Base-by-base conservation (phyloP, 164 flowering plant genomes). In the Magnolia sinica region DNA sequence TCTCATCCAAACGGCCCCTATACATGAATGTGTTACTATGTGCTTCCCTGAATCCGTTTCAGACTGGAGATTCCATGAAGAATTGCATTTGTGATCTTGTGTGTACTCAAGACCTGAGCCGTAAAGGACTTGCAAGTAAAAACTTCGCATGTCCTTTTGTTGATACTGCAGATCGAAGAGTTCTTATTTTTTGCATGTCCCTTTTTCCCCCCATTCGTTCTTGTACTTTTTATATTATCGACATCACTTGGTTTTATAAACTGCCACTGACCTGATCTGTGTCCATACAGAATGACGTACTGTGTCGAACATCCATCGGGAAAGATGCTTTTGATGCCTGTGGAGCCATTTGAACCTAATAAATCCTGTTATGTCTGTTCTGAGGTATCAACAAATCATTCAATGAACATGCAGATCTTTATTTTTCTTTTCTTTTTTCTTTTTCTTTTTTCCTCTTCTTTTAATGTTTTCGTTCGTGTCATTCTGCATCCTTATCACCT, bases 351-450 rank as follows among this genome's bases (percentile, higher is more conserved):
- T 88, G 98, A 94, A 82, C 97, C 97, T 18, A 93, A 91, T 85
- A 91, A 88, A 76, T 84, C 94, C 23, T 95, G 98, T 82, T 95
- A 90, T 82, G 97, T 95, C 75, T 95, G 98, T 86, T 95, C 98
- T 61, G 91, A 92, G 95, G 98, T 93, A 79, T 49, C 64, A 19
- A 5, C 9, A 55, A 11, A 16, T 55, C 18, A 10, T 55, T 55
- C 3, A 0, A 11, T 11, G 18, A 55, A 55, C 61, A 55, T 55
- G 61, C 18, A 3, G 61, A 11, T 55, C 61, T 11, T 55, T 16
- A 10, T 24, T 58, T 27, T 77, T 71, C 68, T 49, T n/a, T 55
- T 20, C 50, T 16, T 4, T 50, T 64, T 67, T 27, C 5, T 29
- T 50, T 67, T 77, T 37, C 13, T 2, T n/a, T 52, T 31, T 7